Evolutionary conservation across 208 protist genomes (phyloP).

Genomic region (Trypanosoma theileri): DNA sequence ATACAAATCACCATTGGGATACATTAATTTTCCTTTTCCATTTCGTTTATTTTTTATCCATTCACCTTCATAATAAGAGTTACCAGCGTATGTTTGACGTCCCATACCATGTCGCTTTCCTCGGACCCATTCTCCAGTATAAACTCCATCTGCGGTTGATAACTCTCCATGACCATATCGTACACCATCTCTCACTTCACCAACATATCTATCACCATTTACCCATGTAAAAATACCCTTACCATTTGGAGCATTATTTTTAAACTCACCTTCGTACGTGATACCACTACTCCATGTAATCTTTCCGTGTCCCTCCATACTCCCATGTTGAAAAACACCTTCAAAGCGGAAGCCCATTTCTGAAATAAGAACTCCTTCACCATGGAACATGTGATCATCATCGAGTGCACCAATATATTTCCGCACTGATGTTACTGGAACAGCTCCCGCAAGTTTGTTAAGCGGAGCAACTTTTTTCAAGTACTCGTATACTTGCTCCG

Average conservation of each 20-base stretch:
- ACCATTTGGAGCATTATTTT: constrained; percentile 38
- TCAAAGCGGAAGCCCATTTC: constrained; percentile 68
- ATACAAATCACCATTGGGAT: constrained; percentile 33
- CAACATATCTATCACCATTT: constrained; percentile 66
- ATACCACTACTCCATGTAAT: constrained; percentile 57
- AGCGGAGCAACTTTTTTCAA: constrained; percentile 8
- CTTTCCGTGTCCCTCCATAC: constrained; percentile 51
- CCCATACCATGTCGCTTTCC: constrained; percentile 72
- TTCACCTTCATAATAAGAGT: constrained; percentile 76
- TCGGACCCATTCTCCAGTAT: constrained; percentile 69
- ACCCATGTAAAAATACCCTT: constrained; percentile 51
- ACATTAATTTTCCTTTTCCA: constrained; percentile 39
- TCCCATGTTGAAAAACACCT: constrained; percentile 45
- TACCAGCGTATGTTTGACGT: constrained; percentile 53
- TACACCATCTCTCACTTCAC: constrained; percentile 58
- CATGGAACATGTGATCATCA: constrained; percentile 35
- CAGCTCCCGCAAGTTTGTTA: neutral
- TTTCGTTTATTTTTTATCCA: constrained; percentile 56
- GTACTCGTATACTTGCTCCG: constrained; percentile 19
- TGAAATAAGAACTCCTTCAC: constrained; percentile 41
- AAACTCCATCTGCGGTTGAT: constrained; percentile 46
- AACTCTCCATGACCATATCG: constrained; percentile 79
- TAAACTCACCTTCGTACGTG: constrained; percentile 47
- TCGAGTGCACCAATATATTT: constrained; percentile 29
- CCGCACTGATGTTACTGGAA: constrained; percentile 15